These are phyloP conservation scores for Aaosphaeria arxii DNA, from an alignment of 2,329 filamentous ascomycete genomes.

Conservation along the genomic window DNA sequence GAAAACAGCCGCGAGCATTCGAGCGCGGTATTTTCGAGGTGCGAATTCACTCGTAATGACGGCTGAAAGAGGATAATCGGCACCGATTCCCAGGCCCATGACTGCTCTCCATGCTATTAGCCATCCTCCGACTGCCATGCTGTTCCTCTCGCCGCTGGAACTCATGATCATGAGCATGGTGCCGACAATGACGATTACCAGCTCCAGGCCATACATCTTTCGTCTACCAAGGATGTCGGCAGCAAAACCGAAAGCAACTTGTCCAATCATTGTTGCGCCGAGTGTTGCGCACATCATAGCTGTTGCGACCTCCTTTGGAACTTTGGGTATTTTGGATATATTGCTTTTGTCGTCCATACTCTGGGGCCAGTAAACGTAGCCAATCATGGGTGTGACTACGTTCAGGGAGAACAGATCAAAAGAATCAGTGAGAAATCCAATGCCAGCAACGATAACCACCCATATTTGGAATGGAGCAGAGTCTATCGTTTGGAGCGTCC, in stretches of 20 bases:
- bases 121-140: conserved; percentile 39
- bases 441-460: conserved; percentile 39
- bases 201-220: conserved; percentile 40
- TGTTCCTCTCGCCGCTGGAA: conserved; percentile 31
- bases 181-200: conserved; percentile 40
- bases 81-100: conserved; percentile 40
- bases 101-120: conserved; percentile 39
- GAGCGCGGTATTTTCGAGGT: conserved; percentile 32
- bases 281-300: conserved; percentile 39
- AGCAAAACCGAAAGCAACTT: conserved; percentile 37
- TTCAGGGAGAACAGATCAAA: conserved; percentile 41
- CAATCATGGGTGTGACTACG: conserved; percentile 39
- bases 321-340: conserved; percentile 11
- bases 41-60: conserved; percentile 41
- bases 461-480: conserved; percentile 30
- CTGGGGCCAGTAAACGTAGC: conserved; percentile 37
- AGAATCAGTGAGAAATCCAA: conserved; percentile 40
- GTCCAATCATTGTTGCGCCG: conserved; percentile 38
- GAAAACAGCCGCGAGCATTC: conserved; percentile 43
- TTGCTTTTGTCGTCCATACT: conserved; percentile 10
- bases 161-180: conserved; percentile 39
- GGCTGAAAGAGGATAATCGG: conserved; percentile 38
- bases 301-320: conserved; percentile 30
- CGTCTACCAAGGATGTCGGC: conserved; percentile 37
- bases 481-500: conserved; percentile 33